phyloP scores from a whole-genome alignment of 1,284 basidiomycete species.

The Sphaerobolus stellatus region DNA sequence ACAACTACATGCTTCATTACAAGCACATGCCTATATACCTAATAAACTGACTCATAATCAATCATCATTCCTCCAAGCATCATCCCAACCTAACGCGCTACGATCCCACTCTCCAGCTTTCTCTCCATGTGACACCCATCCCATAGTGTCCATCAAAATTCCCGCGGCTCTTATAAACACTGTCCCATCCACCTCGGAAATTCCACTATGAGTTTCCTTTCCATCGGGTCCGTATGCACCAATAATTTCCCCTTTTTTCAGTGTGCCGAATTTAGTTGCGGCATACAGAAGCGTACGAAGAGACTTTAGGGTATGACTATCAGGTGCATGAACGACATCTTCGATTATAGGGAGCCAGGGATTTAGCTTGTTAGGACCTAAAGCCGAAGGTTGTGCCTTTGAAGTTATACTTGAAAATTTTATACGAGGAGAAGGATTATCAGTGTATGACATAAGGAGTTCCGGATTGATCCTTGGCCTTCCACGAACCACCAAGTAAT shows the following conservation, averaged over 20 bases:
- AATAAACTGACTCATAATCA: background rate
- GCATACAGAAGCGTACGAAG: conserved; percentile 57
- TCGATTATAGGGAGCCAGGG: conserved; percentile 60
- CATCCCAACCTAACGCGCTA: conserved; percentile 67
- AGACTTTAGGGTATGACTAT: conserved; percentile 61
- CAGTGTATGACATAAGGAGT: conserved; percentile 54
- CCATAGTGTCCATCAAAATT: conserved; percentile 56
- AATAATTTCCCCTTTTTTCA: conserved; percentile 40
- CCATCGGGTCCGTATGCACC: conserved; percentile 41
- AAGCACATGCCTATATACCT: background rate
- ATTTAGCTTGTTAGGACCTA: conserved; percentile 36
- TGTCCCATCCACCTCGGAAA: conserved; percentile 54
- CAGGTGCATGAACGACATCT: conserved; percentile 54
- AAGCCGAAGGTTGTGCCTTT: background rate
- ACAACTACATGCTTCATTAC: background rate
- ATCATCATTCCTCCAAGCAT: conserved; percentile 50
- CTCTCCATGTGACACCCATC: conserved; percentile 61
- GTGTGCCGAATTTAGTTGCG: conserved; percentile 49
- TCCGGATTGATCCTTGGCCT: conserved; percentile 56
- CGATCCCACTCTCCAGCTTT: conserved; percentile 54
- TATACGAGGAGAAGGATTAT: conserved; percentile 43
- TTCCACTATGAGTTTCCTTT: conserved; percentile 38
- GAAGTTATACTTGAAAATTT: too few species aligned
- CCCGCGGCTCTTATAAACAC: conserved; percentile 65
- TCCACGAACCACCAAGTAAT: conserved; percentile 51